Percentiles rank a stretch among this genome's conserved stretches.
Evolutionary conservation across 2,329 filamentous ascomycete species (phyloP).

Genomic region (Aureobasidium vineae): DNA sequence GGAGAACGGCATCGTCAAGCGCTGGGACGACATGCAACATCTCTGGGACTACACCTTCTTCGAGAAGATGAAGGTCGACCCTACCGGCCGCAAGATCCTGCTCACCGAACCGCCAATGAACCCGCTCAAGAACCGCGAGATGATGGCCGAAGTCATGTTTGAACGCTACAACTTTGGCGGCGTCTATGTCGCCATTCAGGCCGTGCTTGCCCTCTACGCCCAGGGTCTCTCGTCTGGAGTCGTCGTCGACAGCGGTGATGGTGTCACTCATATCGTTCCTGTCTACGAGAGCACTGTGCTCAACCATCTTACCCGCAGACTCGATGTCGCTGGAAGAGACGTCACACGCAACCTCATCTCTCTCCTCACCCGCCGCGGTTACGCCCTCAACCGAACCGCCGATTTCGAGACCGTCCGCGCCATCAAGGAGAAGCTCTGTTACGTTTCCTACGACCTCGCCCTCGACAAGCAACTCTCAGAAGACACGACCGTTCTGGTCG

Average conservation of each 20-base stretch:
- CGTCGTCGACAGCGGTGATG: conserved; percentile 97
- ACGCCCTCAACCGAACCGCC: conserved; percentile 95
- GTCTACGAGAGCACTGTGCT: conserved; percentile 98
- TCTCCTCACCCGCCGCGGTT: conserved; percentile 86
- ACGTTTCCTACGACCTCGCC: conserved; percentile 96
- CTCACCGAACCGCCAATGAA: conserved; percentile 98
- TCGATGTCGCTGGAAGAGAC: conserved; percentile 94
- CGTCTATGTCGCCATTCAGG: conserved; percentile 97
- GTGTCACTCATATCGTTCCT: conserved; percentile 97
- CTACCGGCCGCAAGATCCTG: conserved; percentile 91
- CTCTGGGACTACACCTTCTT: conserved; percentile 99
- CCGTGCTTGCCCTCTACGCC: conserved; percentile 91
- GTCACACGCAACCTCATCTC: conserved; percentile 98
- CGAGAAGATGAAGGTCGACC: conserved; percentile 94
- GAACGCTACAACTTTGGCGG: conserved; percentile 94
- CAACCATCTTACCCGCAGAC: conserved; percentile 89
- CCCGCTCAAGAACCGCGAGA: conserved; percentile 90
- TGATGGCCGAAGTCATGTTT: conserved; percentile 99
- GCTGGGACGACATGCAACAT: conserved; percentile 99
- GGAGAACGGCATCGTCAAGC: conserved; percentile 99
- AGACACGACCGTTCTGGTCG: conserved; percentile 94
- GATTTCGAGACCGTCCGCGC: conserved; percentile 99
- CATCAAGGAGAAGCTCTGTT: conserved; percentile 99
- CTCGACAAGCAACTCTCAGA: conserved; percentile 94
- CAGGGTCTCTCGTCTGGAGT: conserved; percentile 84